Percentiles rank a stretch among this genome's conserved stretches.
phyloP scores from a whole-genome alignment of 257 asterid genomes.

The Fraxinus cuspidata region DNA sequence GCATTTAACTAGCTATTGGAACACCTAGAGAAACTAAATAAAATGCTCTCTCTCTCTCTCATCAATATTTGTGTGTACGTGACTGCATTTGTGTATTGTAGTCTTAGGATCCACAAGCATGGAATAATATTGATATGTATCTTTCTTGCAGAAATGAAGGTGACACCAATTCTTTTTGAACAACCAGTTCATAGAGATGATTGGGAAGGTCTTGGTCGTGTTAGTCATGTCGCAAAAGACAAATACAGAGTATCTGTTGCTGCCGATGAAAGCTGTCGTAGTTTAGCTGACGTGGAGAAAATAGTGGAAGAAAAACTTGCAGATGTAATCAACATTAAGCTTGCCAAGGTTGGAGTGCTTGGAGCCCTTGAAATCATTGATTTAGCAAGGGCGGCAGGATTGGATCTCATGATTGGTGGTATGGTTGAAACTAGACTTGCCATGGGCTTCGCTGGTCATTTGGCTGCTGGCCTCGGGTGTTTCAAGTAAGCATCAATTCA shows the following conservation, averaged over 20 bases:
- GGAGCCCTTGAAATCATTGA: slow-evolving; percentile 81
- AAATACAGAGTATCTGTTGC: slow-evolving; percentile 79
- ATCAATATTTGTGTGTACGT: neutral
- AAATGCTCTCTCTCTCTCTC: neutral
- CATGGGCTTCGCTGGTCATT: slow-evolving; percentile 92
- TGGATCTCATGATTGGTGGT: slow-evolving; percentile 90
- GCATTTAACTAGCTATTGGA: neutral
- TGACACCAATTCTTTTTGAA: slow-evolving; percentile 80
- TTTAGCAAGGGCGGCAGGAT: slow-evolving; percentile 59
- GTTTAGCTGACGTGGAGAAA: slow-evolving; percentile 67
- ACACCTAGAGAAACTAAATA: neutral
- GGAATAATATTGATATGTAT: slow-evolving; percentile 3
- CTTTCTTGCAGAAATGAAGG: slow-evolving; percentile 62
- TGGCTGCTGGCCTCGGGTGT: slow-evolving; percentile 92
- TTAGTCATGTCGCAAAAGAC: slow-evolving; percentile 63
- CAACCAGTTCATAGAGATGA: slow-evolving; percentile 95
- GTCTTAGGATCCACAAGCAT: neutral
- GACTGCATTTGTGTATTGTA: neutral
- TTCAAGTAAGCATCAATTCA: slow-evolving; percentile 64
- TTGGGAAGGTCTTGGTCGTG: slow-evolving; percentile 78
- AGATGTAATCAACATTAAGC: slow-evolving; percentile 79
- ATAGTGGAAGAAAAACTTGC: slow-evolving; percentile 73
- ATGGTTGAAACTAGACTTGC: slow-evolving; percentile 95
- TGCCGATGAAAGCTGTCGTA: slow-evolving; percentile 91
- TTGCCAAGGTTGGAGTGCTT: slow-evolving; percentile 84